Base-by-base conservation (phyloP, 306 rosid species). In the Acacia acuminata region DNA sequence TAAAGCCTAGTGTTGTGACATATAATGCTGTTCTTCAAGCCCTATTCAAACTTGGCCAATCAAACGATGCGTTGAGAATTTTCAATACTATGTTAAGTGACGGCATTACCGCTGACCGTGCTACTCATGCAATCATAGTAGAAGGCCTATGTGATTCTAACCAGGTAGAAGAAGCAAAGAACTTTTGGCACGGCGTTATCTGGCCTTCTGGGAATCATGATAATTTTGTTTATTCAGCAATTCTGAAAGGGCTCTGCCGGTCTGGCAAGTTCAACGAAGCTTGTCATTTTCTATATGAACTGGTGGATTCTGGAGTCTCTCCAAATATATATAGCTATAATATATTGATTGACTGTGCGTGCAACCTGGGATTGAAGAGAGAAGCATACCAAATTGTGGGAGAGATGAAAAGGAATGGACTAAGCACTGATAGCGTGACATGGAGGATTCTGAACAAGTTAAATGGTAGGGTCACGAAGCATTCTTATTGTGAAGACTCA, bases 401-500 rank as follows among this genome's bases (percentile, higher is more conserved):
- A 60, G 99, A 95, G 89, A 95, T 95, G 99, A 88, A 83, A 84
- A 88, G 81, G 90, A 93, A 90, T 87, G 91, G 96, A 24, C 61
- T 95, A 69, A 77, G 66, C 69, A 96, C 98, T 68, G 97, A 93
- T 84, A 71, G 91, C 42, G 97, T 94, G 68, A 93, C 98, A 16
- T 95, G 98, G 97, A 91, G 97, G 88, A 90, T 93, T 87, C 97
- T 93, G 82, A 87, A 88, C 77, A 91, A 89, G 88, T 85, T 95
- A 80, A 87, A 85, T 55, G 80, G 82, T 38, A 82, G 79, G 27
- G 83, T 50, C 75, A 77, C 56, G 75, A 75, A 78, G 53, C 64
- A 65, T 36, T 14, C 16, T 13, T 44, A 19, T 80, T 47, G 70
- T 66, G 89, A 87, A 76, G 83, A 84, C 82, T 74, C 84, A 79